Percentiles rank a stretch among this genome's conserved stretches.
Conservation (phyloP, 495 filamentous ascomycete species). For the Aspergillus coremiiformis region DNA sequence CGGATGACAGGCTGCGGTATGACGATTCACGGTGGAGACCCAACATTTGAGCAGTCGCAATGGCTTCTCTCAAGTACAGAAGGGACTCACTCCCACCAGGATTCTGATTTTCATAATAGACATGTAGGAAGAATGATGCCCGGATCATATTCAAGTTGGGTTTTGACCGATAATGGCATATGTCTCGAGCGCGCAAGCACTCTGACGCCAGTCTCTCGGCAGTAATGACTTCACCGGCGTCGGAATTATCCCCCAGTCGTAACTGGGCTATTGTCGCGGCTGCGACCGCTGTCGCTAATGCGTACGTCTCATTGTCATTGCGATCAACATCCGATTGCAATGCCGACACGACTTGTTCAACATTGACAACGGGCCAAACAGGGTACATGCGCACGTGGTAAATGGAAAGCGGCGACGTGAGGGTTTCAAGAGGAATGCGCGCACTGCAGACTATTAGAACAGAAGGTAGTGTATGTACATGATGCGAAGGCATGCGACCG, state of each 20-base stretch:
- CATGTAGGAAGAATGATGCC: conserved; percentile 40
- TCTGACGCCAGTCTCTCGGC: conserved; percentile 15
- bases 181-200: conserved; percentile 9
- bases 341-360: conserved; percentile 29
- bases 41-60: conserved; percentile 41
- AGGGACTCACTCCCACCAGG: conserved; percentile 33
- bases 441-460: conserved; percentile 5
- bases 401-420: conserved; percentile 21
- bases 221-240: conserved; percentile 17
- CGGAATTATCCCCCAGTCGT: conserved; percentile 21
- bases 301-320: conserved; percentile 31
- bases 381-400: conserved; percentile 42
- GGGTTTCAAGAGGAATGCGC: conserved; percentile 19
- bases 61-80: conserved; percentile 37
- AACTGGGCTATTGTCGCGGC: conserved; percentile 42
- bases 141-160: conserved; percentile 21
- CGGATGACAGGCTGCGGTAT: conserved; percentile 20
- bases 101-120: conserved; percentile 39
- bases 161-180: conserved; percentile 10
- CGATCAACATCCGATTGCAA: conserved; percentile 22
- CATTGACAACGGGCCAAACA: conserved; percentile 43
- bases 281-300: conserved; percentile 34
- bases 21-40: conserved; percentile 31
- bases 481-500: not conserved
- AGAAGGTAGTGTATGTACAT: not conserved